Base-by-base conservation (phyloP, 306 rosid species). In the Cucurbita pepo region DNA sequence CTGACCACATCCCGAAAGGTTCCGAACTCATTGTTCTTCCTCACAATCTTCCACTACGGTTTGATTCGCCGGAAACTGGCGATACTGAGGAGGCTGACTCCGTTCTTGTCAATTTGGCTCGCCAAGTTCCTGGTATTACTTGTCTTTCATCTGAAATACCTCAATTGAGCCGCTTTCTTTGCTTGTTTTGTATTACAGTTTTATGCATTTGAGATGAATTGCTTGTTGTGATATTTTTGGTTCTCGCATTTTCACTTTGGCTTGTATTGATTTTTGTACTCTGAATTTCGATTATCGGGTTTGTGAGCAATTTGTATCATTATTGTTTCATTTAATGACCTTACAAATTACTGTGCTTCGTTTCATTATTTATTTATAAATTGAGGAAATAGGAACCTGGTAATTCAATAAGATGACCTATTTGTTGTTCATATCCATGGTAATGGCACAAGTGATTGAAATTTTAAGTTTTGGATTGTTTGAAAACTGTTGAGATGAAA, bases 1-100 rank as follows among this genome's bases (percentile, higher is more conserved):
- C 90, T 2, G 82, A 89, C 59, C 84, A 82, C 62, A 89, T 94
- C 58, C 95, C 96, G 1, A 78, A 41, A 65, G 96, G 98, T 18
- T 79, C 74, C 56, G 85, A 90, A 63, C 87, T 94, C 11, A 80
- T 94, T 71, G 73, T 81, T 54, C 98, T 94, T 51, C 97, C 97
- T 0, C 79, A 89, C 66, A 91, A 90, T 40, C 5, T 90, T 16
- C 96, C 96, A 6, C 62, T 94, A 79, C 84, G 88, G 62, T 83
- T 86, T 47, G 43, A 59, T 18, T 56, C 88, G 73, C 72, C 56
- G 22, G 78, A 84, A 64, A 56, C 71, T 10, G 75, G 71, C 11
- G 56, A 54, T 48, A 77, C 71, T 9, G 75, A 83, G 61, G 80
- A 50, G 40, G 55, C 76, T 66, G 75, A 85, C 77, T 72, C 86